phyloP scores from a whole-genome alignment of 306 rosid genomes.

The Aeschynomene evenia region DNA sequence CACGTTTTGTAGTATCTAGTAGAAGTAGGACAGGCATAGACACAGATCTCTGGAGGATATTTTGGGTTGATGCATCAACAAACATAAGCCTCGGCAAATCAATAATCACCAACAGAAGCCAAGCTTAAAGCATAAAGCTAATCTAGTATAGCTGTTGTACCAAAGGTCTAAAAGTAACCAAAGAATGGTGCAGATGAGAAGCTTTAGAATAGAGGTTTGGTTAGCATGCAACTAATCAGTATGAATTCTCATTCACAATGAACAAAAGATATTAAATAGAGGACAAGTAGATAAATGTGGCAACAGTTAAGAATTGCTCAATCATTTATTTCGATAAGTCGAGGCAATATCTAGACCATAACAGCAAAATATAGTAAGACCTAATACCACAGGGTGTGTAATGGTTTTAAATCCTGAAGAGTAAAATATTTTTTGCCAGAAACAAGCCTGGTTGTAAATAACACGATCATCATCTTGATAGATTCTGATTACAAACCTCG shows the following conservation, averaged over 20 bases:
- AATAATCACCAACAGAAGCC: background rate
- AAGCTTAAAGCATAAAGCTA: conserved; percentile 4
- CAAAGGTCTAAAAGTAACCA: conserved; percentile 9
- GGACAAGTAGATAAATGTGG: background rate
- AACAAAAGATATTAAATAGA: conserved; percentile 5
- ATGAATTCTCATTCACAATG: background rate
- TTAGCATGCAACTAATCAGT: background rate
- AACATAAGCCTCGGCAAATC: conserved; percentile 10
- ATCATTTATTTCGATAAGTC: background rate
- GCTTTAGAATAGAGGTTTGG: background rate
- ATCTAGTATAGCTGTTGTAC: background rate
- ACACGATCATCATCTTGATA: background rate
- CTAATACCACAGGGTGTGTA: background rate
- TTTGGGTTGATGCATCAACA: background rate
- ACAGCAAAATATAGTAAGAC: background rate
- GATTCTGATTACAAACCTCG: conserved; percentile 50
- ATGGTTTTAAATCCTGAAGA: background rate
- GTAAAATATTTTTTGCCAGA: background rate
- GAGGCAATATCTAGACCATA: background rate
- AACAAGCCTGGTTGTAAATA: background rate
- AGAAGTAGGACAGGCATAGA: background rate
- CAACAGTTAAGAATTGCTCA: background rate
- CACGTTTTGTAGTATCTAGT: background rate
- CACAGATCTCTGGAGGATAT: background rate
- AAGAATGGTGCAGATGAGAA: background rate